Base-by-base conservation (phyloP, 164 flowering plant species). In the Pachysandra terminalis region DNA sequence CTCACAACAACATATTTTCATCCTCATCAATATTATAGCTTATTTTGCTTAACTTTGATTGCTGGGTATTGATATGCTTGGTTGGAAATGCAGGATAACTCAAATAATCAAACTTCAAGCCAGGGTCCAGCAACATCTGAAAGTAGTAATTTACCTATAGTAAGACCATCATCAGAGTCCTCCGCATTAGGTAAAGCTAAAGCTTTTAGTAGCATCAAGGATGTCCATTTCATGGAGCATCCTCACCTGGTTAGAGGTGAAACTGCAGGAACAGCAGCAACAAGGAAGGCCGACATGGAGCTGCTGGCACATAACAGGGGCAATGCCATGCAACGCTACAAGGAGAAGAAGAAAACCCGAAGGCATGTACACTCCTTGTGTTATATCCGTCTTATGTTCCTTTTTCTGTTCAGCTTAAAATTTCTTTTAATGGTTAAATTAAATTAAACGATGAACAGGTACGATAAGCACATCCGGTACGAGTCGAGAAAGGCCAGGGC, bases 401-500 rank as follows among this genome's bases (percentile, higher is more conserved):
- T n/a, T 19, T 54, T 55, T 5, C 28, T 26, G 14, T 14, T 19
- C 40, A 22, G 25, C 48, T 23, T 55, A n/a, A 19, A 51, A 26
- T 56, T 9, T 49, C 27, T 41, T 61, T 59, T 17, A 63, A 8
- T 23, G 13, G 49, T 23, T 27, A 4, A 58, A 26, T 8, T 54
- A 1, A 41, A 23, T 28, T 41, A 15, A 32, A 32, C 37, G 7
- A 8, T 78, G n/a, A 17, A 22, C 68, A 94, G 98, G 71, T 94
- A 91, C 71, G 98, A 94, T 25, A 94, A 88, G 77, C 95, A 89
- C 67, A 95, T 95, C 60, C 77, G 98, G 37, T 95, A 95, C 22
- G 97, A 95, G 74, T 91, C 96, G 2, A 82, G 98, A 77, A 94
- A 95, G 72, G 96, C 93, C 40, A 86, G 98, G 76, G 97, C 98